Evolutionary conservation across 768 basidiomycete genomes (phyloP), one percentile per base, ranked within the genome.

Genomic region (Suillus subluteus): DNA sequence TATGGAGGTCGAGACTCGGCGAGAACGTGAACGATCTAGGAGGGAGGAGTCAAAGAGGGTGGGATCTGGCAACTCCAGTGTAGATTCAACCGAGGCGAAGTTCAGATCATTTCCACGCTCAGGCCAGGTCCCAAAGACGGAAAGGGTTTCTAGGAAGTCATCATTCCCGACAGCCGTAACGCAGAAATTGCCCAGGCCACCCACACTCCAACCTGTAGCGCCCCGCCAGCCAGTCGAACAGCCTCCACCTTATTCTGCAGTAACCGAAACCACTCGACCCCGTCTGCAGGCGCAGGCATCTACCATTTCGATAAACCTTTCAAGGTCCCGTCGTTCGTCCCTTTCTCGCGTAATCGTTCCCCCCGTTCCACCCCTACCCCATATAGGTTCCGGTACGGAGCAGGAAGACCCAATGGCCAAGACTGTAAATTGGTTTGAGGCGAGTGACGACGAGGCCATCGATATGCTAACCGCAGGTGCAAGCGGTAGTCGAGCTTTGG

Each of bases 371-470:
- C 81, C 46, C 71, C 74, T 68, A 72, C 82, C 65, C 79, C 82
- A 46, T 69, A 75, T 52, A 69, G 78, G 52, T 72, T 76, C 62
- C 40, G 72, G 73, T 18, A 72, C 74, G 21, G 73, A 79, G 67
- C 68, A 73, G 16, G 78, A 76, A 58, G 82, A 83, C 73, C 74
- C 80, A 67, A 75, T 86, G 18, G 85, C 77, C 9, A 89, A 89
- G 73, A 80, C 74, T 65, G 84, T 77, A 65, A 86, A 96, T 71
- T 93, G 95, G 94, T 81, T 86, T 64, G 88, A 92, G 74, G 87
- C 86, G 6, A 94, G 92, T 70, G 94, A 95, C 68, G 94, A 95
- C 64, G 94, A 95, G 75, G 94, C 92, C 16, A 92, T 95, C 63
- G 88, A 93, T 71, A 79, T 92, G 50, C 86, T 94, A 40, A 91